A percentile compares a stretch with the other conserved stretches of the same genome.
These are phyloP conservation scores for Mollisiaceae sp. DNA, from an alignment of 2,329 filamentous ascomycete species.

Conservation along the genomic window DNA sequence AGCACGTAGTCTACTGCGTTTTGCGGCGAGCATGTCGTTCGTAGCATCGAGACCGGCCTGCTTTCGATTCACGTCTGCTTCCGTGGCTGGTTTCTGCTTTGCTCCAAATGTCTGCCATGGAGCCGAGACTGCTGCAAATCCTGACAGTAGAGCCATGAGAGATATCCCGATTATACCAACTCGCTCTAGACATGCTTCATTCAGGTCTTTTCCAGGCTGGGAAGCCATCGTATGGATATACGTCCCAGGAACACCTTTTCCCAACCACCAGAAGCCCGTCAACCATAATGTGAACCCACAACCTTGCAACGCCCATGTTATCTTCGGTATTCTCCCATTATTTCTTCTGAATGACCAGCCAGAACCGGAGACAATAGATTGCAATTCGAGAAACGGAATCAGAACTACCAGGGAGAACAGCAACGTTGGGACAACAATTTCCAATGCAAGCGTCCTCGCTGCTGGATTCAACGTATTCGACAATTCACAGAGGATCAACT, in stretches of 20 bases:
- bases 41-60: slow-evolving; percentile 79
- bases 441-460: slow-evolving; percentile 71
- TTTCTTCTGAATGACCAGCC: slow-evolving; percentile 68
- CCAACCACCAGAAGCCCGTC: slow-evolving; percentile 76
- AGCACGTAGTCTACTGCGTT: slow-evolving; percentile 72
- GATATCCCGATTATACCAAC: slow-evolving; percentile 86
- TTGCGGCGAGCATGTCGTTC: slow-evolving; percentile 77
- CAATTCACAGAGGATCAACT: slow-evolving; percentile 84
- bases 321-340: slow-evolving; percentile 59
- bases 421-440: slow-evolving; percentile 71
- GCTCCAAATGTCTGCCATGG: slow-evolving; percentile 84
- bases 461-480: slow-evolving; percentile 72
- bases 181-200: slow-evolving; percentile 63
- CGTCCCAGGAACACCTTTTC: slow-evolving; percentile 62
- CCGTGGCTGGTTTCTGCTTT: slow-evolving; percentile 67
- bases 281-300: slow-evolving; percentile 72
- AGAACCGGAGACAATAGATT: slow-evolving; percentile 53
- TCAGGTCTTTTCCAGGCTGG: slow-evolving; percentile 44
- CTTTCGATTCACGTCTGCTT: slow-evolving; percentile 77
- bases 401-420: slow-evolving; percentile 74
- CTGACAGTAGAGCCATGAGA: slow-evolving; percentile 85
- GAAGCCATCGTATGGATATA: slow-evolving; percentile 53
- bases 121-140: slow-evolving; percentile 86
- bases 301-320: slow-evolving; percentile 68
- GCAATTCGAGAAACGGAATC: slow-evolving; percentile 80